A percentile compares a stretch with the other conserved stretches of the same genome.
Conservation (phyloP, 1,284 basidiomycete species). For the Pascua sp. region DNA sequence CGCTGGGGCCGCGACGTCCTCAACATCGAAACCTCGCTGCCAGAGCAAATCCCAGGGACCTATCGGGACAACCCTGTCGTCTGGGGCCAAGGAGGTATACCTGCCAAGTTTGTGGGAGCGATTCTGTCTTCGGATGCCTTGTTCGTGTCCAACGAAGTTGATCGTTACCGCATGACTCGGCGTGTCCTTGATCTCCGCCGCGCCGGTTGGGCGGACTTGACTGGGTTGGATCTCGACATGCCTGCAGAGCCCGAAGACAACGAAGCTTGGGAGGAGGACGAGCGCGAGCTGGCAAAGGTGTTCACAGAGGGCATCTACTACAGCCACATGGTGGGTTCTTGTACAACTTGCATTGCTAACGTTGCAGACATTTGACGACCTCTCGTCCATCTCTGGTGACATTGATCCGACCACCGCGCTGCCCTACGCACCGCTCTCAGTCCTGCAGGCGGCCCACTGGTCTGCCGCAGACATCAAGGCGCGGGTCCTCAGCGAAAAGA, state of each 20-base stretch:
- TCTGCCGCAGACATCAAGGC: conserved; percentile 41
- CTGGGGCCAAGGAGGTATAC: conserved; percentile 68
- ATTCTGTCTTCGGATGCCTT: conserved; percentile 74
- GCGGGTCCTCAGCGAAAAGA: conserved; percentile 25
- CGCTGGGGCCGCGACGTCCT: conserved; percentile 81
- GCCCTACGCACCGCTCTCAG: conserved; percentile 64
- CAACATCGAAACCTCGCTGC: conserved; percentile 58
- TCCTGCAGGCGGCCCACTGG: conserved; percentile 76
- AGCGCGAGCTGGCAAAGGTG: conserved; percentile 57
- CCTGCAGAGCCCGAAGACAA: conserved; percentile 13
- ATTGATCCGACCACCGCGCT: conserved; percentile 65
- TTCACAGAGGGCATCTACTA: conserved; percentile 82
- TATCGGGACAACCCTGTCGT: conserved; percentile 38
- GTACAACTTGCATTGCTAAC: not conserved
- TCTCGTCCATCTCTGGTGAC: conserved; percentile 68
- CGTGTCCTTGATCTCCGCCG: conserved; percentile 70
- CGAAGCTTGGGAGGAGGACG: conserved; percentile 46
- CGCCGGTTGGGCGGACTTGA: conserved; percentile 40
- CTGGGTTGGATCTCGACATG: not conserved
- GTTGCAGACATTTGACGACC: conserved; percentile 66
- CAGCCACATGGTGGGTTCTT: conserved; percentile 70
- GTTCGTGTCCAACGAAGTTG: conserved; percentile 73
- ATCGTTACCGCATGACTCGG: conserved; percentile 74
- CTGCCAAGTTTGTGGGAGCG: conserved; percentile 67
- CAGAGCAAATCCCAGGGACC: not conserved